Conservation (phyloP, 345 rosid genomes). For the Syzygium oleosum region DNA sequence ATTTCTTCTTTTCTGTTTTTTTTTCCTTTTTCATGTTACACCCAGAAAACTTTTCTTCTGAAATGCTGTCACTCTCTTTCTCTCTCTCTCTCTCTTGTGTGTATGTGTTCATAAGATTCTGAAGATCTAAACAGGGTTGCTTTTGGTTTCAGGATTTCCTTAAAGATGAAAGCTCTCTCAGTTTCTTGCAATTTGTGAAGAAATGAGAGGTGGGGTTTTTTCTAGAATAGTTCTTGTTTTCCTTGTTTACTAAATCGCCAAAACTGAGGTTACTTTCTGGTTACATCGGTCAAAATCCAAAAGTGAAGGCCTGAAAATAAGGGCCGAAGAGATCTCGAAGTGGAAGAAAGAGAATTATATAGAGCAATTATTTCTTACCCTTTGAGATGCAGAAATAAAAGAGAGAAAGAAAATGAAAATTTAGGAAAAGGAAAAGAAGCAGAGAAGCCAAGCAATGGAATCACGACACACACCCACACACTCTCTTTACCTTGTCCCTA, state of each 20-base stretch:
- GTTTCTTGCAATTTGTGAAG: not conserved
- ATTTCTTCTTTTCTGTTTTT: not conserved
- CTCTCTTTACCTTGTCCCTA: slow-evolving; percentile 6
- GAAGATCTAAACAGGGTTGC: not conserved
- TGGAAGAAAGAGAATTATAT: not conserved
- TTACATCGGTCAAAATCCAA: not conserved
- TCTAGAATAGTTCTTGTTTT: not conserved
- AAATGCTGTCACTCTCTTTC: not conserved
- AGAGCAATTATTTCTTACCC: not conserved
- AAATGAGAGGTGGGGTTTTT: not conserved
- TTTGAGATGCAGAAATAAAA: not conserved
- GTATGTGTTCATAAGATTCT: not conserved
- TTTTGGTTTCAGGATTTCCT: not conserved
- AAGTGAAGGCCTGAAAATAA: not conserved
- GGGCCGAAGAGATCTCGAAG: not conserved
- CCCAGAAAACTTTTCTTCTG: not conserved
- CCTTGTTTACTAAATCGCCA: not conserved
- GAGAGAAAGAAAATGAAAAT: not conserved
- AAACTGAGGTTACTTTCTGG: not conserved
- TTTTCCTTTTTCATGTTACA: not conserved
- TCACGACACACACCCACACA: slow-evolving; percentile 9
- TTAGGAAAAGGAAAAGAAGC: not conserved
- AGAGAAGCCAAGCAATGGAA: slow-evolving; percentile 3
- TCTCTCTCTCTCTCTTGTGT: not conserved
- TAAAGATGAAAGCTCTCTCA: not conserved